phyloP scores from a whole-genome alignment of 106 monocot genomes.

The Narthecium ossifragum region DNA sequence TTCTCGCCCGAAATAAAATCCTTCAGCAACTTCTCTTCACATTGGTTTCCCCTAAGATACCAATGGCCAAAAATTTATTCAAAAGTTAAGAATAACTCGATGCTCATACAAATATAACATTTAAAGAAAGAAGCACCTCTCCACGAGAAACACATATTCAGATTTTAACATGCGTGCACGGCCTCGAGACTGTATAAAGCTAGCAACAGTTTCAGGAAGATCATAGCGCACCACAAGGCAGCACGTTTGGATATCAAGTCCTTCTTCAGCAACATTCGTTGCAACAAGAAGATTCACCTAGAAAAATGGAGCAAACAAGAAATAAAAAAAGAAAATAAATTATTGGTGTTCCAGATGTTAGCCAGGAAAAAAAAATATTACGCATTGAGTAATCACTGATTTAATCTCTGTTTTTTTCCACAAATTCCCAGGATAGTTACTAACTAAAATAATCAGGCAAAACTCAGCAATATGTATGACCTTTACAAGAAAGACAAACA shows the following conservation, averaged over 20 bases:
- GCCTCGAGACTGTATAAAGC: constrained; percentile 96
- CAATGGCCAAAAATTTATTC: not conserved
- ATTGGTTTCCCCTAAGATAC: constrained; percentile 54
- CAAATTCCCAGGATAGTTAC: no score
- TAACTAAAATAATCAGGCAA: no score
- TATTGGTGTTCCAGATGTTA: no score
- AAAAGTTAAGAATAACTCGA: not conserved
- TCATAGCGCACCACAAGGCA: constrained; percentile 95
- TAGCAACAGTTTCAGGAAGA: constrained; percentile 86
- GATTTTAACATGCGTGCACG: constrained; percentile 90
- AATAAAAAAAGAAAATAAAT: constrained; percentile 12
- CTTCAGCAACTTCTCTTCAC: constrained; percentile 47
- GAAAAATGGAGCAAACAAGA: constrained; percentile 13
- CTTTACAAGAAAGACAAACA: no score
- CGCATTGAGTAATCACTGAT: no score
- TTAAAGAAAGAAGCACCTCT: constrained; percentile 41
- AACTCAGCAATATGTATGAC: no score
- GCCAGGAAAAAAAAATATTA: no score
- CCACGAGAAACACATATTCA: constrained; percentile 70
- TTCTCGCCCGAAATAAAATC: constrained; percentile 55
- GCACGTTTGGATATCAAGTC: constrained; percentile 95
- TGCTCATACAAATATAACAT: constrained; percentile 7
- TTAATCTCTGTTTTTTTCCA: no score
- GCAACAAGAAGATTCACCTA: constrained; percentile 98
- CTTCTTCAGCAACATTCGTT: constrained; percentile 98